phyloP scores from a whole-genome alignment of 2,329 filamentous ascomycete genomes.

The Fusarium sp. region DNA sequence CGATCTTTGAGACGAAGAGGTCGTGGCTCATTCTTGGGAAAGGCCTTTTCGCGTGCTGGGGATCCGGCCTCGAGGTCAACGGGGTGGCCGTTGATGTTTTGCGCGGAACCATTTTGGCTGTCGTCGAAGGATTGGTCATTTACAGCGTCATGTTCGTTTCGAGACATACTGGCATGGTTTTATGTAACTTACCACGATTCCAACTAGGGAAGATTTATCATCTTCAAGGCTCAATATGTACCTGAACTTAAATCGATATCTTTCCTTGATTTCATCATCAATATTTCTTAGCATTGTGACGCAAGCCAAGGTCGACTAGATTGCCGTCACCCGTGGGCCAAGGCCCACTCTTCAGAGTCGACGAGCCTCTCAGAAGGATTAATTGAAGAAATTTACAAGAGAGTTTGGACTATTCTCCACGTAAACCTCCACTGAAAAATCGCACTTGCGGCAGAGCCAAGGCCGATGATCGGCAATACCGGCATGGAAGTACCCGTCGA shows the following conservation, averaged over 20 bases:
- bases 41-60: background rate
- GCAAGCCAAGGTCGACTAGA: slow-evolving; percentile 10
- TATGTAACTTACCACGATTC: background rate
- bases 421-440: background rate
- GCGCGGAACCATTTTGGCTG: background rate
- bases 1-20: slow-evolving; percentile 20
- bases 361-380: background rate
- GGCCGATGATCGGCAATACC: background rate
- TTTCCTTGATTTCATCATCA: slow-evolving; percentile 6
- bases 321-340: slow-evolving; percentile 9
- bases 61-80: slow-evolving; percentile 1
- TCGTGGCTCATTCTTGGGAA: background rate
- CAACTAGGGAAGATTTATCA: no score
- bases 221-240: background rate
- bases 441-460: background rate
- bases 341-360: slow-evolving; percentile 2
- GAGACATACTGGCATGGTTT: background rate
- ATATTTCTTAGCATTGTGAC: slow-evolving; percentile 6
- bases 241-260: background rate
- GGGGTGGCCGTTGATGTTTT: background rate
- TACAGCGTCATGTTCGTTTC: background rate
- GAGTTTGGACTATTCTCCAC: slow-evolving; percentile 6
- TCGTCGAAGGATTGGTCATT: background rate
- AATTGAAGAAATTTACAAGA: background rate
- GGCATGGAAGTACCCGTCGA: background rate